A percentile compares a stretch with the other conserved stretches of the same genome.
Conservation (phyloP, 2,329 filamentous ascomycete genomes). For the Penicillium sp. region DNA sequence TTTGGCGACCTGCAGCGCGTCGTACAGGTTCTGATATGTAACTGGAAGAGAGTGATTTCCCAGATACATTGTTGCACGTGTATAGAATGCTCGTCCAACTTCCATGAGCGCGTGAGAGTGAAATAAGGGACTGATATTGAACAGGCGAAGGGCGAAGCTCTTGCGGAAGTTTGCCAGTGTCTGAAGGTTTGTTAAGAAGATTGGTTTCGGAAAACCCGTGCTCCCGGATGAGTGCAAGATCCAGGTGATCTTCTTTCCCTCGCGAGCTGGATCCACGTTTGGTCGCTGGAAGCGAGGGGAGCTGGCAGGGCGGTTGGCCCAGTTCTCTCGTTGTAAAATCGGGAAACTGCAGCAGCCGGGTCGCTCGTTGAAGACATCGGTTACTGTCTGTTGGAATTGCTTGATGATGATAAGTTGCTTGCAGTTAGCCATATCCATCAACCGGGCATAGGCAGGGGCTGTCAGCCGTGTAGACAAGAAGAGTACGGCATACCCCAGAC, state of each 20-base stretch:
- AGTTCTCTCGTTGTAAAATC: constrained; percentile 20
- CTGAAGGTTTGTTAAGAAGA: constrained; percentile 55
- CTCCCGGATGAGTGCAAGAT: constrained; percentile 55
- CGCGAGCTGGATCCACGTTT: constrained; percentile 20
- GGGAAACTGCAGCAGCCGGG: constrained; percentile 22
- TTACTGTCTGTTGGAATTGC: constrained; percentile 22
- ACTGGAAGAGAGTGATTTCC: constrained; percentile 57
- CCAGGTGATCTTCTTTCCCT: constrained; percentile 39
- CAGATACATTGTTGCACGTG: constrained; percentile 50
- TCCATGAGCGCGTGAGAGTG: constrained; percentile 59
- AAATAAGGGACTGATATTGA: constrained; percentile 57
- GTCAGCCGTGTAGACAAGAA: constrained; percentile 56
- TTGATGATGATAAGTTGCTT: constrained; percentile 21
- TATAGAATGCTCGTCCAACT: constrained; percentile 53
- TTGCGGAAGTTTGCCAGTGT: constrained; percentile 49
- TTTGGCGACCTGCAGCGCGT: constrained; percentile 20
- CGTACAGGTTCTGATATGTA: constrained; percentile 49
- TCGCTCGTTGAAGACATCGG: constrained; percentile 16
- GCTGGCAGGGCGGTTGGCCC: constrained; percentile 17
- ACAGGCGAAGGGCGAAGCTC: constrained; percentile 47
- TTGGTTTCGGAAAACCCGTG: constrained; percentile 63
- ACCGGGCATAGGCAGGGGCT: constrained; percentile 49
- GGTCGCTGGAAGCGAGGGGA: constrained; percentile 9
- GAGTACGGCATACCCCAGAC: constrained; percentile 56
- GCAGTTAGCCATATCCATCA: constrained; percentile 45